These are phyloP conservation scores for Hygrophila difformis DNA, from an alignment of 257 asterid genomes.

Conservation along the genomic window DNA sequence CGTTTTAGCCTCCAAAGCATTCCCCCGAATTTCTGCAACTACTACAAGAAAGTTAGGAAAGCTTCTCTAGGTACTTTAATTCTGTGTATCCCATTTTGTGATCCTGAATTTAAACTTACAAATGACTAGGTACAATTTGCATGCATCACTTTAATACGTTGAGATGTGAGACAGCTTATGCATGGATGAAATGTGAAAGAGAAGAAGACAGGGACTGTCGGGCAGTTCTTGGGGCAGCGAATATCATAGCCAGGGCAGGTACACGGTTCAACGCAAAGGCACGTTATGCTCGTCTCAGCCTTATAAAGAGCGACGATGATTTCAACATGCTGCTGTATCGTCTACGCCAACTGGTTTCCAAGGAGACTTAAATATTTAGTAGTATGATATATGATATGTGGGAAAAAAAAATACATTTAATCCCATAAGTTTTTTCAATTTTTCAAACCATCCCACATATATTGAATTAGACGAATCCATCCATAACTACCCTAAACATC, in stretches of 20 bases:
- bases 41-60: slow-evolving; percentile 33
- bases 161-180: slow-evolving; percentile 20
- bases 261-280: slow-evolving; percentile 4
- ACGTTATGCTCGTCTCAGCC: slow-evolving; percentile 28
- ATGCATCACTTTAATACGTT: no score
- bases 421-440: no score
- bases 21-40: slow-evolving; percentile 47
- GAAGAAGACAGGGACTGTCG: slow-evolving; percentile 26
- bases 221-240: slow-evolving; percentile 17
- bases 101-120: neutral
- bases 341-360: slow-evolving; percentile 10
- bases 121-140: no score
- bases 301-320: slow-evolving; percentile 25
- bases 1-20: slow-evolving; percentile 45
- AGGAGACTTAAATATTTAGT: no score
- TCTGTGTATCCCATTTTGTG: no score
- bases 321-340: slow-evolving; percentile 16
- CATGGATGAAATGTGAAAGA: slow-evolving; percentile 34
- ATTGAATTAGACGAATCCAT: no score
- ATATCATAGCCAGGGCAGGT: slow-evolving; percentile 22
- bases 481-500: no score
- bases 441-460: no score
- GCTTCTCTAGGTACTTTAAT: slow-evolving; percentile 70
- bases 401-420: no score
- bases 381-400: no score